Percentiles rank a stretch among this genome's conserved stretches.
Conservation (phyloP, 176 grass and related monocot species). For the Panicum miliaceum region DNA sequence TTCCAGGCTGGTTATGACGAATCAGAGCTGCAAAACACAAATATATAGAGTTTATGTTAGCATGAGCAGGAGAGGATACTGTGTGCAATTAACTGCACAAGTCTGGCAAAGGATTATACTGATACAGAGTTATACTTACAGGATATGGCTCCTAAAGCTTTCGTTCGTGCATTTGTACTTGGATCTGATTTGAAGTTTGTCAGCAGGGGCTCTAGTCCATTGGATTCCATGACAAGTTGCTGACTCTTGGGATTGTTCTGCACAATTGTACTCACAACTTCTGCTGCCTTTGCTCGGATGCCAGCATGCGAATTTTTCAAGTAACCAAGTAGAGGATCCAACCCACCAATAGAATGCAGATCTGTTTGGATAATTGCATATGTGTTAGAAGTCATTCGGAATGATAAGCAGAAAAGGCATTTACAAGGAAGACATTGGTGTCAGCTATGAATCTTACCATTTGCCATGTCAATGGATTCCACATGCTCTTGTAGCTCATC, state of each 20-base stretch:
- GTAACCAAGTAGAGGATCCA: conserved; percentile 84
- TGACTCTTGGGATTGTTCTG: conserved; percentile 92
- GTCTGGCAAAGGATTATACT: not conserved
- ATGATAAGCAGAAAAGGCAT: not conserved
- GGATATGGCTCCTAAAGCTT: conserved; percentile 94
- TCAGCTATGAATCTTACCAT: conserved; percentile 54
- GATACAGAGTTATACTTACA: conserved; percentile 49
- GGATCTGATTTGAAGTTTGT: conserved; percentile 83
- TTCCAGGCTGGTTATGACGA: conserved; percentile 73
- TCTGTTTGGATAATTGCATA: conserved; percentile 52
- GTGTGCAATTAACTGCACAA: not conserved
- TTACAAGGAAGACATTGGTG: not conserved
- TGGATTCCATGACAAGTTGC: conserved; percentile 83
- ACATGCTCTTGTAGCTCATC: conserved; percentile 83
- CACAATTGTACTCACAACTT: conserved; percentile 83
- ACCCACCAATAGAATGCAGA: conserved; percentile 82
- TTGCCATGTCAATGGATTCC: conserved; percentile 77
- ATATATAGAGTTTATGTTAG: conserved; percentile 10
- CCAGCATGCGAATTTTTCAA: conserved; percentile 78
- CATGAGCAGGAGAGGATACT: not conserved
- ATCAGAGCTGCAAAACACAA: conserved; percentile 65
- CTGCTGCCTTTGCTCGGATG: conserved; percentile 91
- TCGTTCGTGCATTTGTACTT: conserved; percentile 69
- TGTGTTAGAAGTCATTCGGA: not conserved
- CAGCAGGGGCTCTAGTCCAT: conserved; percentile 81